Percentiles rank a stretch among this genome's conserved stretches.
phyloP scores from a whole-genome alignment of 2,329 filamentous ascomycete species.

The Bimuria novae-zelandiae region DNA sequence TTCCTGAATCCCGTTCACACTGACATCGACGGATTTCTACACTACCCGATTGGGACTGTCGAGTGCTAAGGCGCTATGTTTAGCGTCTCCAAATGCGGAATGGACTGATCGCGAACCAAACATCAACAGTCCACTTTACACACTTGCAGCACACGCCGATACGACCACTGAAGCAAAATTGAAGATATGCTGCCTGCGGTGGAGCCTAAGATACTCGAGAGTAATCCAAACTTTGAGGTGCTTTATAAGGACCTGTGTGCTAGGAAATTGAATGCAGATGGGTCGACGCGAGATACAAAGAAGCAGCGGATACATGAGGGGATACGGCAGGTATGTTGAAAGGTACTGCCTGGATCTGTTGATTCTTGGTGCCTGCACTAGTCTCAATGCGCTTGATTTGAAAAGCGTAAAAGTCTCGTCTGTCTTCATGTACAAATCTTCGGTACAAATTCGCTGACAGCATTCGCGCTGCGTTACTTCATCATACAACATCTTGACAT shows the following conservation, averaged over 20 bases:
- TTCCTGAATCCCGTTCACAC: no score
- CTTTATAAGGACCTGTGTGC: slow-evolving; percentile 52
- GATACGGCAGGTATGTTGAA: slow-evolving; percentile 42
- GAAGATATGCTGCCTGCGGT: slow-evolving; percentile 50
- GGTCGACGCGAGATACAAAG: slow-evolving; percentile 49
- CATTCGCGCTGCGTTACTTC: no score
- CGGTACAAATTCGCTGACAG: no score
- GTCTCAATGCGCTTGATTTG: no score
- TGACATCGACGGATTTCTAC: background rate
- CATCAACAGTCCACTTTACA: background rate
- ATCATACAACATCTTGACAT: no score
- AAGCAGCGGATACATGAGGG: slow-evolving; percentile 49
- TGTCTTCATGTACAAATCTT: background rate
- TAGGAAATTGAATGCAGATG: slow-evolving; percentile 50
- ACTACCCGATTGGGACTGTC: background rate
- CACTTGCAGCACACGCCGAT: background rate
- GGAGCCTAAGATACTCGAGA: slow-evolving; percentile 40
- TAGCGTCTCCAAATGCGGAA: background rate
- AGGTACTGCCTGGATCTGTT: background rate
- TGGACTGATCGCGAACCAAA: background rate
- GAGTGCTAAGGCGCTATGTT: background rate
- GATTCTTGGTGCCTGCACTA: background rate
- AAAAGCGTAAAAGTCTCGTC: background rate
- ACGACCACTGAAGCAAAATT: background rate
- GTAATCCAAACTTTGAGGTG: slow-evolving; percentile 51